Base-by-base conservation (phyloP, 2,329 filamentous ascomycete genomes). In the Aspergillus texensis region DNA sequence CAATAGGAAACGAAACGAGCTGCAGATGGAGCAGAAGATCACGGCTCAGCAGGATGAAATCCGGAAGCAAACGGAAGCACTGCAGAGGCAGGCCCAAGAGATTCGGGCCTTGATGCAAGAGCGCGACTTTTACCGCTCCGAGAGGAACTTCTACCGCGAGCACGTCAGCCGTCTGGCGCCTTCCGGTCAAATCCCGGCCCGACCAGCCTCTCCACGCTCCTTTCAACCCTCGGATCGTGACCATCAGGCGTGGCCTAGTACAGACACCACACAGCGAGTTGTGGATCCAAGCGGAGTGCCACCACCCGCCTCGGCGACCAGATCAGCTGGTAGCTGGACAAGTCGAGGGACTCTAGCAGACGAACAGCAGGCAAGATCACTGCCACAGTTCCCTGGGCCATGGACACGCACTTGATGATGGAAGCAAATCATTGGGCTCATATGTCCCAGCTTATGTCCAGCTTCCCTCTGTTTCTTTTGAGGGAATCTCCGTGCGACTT, bases 91-190 rank as follows among this genome's bases (percentile, higher is more conserved):
- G 57, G 70, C 61, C 34, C 75, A 80, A 24, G 73, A 79, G 45
- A 69, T 80, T n/a, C 76, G 70, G 14, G 60, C 62, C 6, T 58
- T 79, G 21, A 58, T 68, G 1, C 72, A 77, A 58, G 75, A 79
- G 62, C 67, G 76, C 52, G 78, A 80, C 21, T 74, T 76, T 62
- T 81, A 81, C 62, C 77, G 73, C 21, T 70, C 72, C 0, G 79
- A 81, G 58, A 72, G 78, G 39, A 73, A 81, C 61, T 79, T 76
- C 65, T 80, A 75, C 64, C 75, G 77, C 12, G 77, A 80, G 8
- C 63, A 73, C 10, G 62, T 74, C 28, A 63, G 68, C 57, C 74
- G 74, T 28, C 65, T 73, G 26, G 62, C 71, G 12, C 69, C 73
- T 24, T 26, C 69, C 12, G 68, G 64, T 32, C 68, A 76, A 62